These are phyloP conservation scores for Amanita polypyramis DNA, from an alignment of 768 basidiomycete species.

Conservation along the genomic window DNA sequence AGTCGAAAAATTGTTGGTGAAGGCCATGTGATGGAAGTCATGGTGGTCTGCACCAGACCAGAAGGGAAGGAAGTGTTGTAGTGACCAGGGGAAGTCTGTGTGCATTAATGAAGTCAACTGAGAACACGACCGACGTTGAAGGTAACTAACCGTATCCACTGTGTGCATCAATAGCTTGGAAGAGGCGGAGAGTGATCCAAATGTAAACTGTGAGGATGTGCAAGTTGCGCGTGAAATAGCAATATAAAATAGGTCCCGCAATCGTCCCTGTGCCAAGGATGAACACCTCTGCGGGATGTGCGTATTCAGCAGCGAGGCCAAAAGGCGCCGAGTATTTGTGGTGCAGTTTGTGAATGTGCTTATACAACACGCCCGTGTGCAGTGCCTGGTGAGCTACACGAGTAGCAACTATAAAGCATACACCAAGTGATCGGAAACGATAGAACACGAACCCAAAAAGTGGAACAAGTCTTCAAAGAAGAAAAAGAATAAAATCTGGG, in stretches of 20 bases:
- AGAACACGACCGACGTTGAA: neutral
- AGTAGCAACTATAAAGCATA: neutral
- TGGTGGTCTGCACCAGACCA: constrained; percentile 98
- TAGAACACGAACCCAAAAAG: constrained; percentile 51
- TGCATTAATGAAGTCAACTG: neutral
- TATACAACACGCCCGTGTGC: constrained; percentile 78
- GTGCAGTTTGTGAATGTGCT: constrained; percentile 93
- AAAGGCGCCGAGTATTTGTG: constrained; percentile 97
- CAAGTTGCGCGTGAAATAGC: constrained; percentile 59
- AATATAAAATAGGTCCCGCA: constrained; percentile 79
- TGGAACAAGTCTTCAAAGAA: constrained; percentile 96
- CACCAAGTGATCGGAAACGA: neutral
- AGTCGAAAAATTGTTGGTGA: constrained; percentile 88
- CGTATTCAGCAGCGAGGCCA: constrained; percentile 95
- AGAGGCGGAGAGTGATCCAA: constrained; percentile 90
- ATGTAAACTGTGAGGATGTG: constrained; percentile 91
- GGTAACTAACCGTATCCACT: constrained; percentile 76
- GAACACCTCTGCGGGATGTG: constrained; percentile 93
- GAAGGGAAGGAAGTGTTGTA: constrained; percentile 86
- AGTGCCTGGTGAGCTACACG: constrained; percentile 74
- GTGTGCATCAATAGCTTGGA: constrained; percentile 97
- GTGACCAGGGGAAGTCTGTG: constrained; percentile 95
- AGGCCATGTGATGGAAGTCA: constrained; percentile 97
- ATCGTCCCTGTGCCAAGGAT: constrained; percentile 92
- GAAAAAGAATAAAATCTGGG: constrained; percentile 83